A percentile compares a stretch with the other conserved stretches of the same genome.
These are phyloP conservation scores for Breynia disticha DNA, from an alignment of 441 rosid genomes.

Conservation along the genomic window DNA sequence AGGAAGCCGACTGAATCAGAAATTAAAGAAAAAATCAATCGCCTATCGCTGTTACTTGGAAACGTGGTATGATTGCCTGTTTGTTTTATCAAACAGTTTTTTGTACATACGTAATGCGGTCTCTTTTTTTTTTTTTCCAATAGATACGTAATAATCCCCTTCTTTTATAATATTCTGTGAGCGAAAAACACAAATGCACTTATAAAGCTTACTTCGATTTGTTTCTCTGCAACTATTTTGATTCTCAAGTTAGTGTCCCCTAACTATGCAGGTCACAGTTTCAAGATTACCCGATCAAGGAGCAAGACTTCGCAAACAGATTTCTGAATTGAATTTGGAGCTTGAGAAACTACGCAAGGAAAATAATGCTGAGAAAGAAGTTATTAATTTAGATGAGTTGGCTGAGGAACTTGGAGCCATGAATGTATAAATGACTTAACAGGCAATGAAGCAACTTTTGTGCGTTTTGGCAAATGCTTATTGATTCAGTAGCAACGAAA, in stretches of 20 bases:
- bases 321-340: constrained; percentile 48
- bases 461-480: too few species aligned
- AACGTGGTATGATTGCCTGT: constrained; percentile 50
- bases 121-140: too few species aligned
- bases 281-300: constrained; percentile 79
- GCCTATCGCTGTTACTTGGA: constrained; percentile 40
- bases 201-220: neutral
- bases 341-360: constrained; percentile 38
- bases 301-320: constrained; percentile 57
- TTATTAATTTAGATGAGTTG: constrained; percentile 54
- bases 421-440: constrained; percentile 29
- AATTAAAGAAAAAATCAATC: constrained; percentile 55
- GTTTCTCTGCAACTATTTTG: neutral
- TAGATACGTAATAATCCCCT: too few species aligned
- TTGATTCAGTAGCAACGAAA: too few species aligned
- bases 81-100: neutral
- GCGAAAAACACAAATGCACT: neutral
- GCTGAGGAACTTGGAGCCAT: constrained; percentile 44
- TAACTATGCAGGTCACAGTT: constrained; percentile 39
- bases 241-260: neutral
- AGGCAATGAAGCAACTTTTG: too few species aligned
- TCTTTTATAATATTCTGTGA: too few species aligned
- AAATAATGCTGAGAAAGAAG: constrained; percentile 21
- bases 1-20: constrained; percentile 56
- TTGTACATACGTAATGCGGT: neutral